phyloP scores from a whole-genome alignment of 2,329 filamentous ascomycete genomes.

The Cercospora brassicicola region DNA sequence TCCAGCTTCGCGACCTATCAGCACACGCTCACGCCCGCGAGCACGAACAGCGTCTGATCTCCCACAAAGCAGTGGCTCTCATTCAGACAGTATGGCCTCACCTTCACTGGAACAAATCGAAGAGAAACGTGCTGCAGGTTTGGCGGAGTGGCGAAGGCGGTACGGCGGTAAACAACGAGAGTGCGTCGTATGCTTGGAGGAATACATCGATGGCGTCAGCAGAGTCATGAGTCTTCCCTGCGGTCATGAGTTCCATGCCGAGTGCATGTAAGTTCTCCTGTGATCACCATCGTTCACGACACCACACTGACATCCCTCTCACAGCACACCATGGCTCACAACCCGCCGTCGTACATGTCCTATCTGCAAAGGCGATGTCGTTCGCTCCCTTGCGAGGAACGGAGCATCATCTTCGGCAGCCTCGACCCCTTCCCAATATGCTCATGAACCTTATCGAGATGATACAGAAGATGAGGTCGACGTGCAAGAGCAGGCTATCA shows the following conservation, averaged over 20 bases:
- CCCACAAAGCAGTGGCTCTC: slow-evolving; percentile 38
- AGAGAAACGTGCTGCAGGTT: slow-evolving; percentile 55
- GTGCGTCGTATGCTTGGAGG: slow-evolving; percentile 94
- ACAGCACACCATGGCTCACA: slow-evolving; percentile 91
- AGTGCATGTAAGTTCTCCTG: slow-evolving; percentile 82
- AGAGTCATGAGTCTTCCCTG: slow-evolving; percentile 96
- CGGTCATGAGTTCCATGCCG: slow-evolving; percentile 94
- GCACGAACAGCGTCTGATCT: slow-evolving; percentile 66
- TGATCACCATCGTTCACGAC: background rate
- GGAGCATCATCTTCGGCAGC: slow-evolving; percentile 21
- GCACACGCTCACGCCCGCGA: slow-evolving; percentile 56
- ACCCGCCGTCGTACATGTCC: slow-evolving; percentile 95
- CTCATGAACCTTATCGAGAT: slow-evolving; percentile 19
- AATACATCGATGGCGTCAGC: slow-evolving; percentile 92
- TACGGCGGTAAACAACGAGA: slow-evolving; percentile 72
- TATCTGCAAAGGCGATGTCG: slow-evolving; percentile 97
- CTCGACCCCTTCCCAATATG: slow-evolving; percentile 13
- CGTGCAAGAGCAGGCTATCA: slow-evolving; percentile 38
- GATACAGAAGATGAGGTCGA: slow-evolving; percentile 34
- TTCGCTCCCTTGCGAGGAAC: slow-evolving; percentile 51
- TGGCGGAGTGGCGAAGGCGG: slow-evolving; percentile 56
- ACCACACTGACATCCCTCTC: background rate
- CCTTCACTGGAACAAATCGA: slow-evolving; percentile 44
- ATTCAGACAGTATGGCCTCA: slow-evolving; percentile 31
- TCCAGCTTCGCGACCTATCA: slow-evolving; percentile 45